These are phyloP conservation scores for Umbelopsis ramanniana DNA, from an alignment of 192 early-diverging fungal genomes.

Conservation along the genomic window DNA sequence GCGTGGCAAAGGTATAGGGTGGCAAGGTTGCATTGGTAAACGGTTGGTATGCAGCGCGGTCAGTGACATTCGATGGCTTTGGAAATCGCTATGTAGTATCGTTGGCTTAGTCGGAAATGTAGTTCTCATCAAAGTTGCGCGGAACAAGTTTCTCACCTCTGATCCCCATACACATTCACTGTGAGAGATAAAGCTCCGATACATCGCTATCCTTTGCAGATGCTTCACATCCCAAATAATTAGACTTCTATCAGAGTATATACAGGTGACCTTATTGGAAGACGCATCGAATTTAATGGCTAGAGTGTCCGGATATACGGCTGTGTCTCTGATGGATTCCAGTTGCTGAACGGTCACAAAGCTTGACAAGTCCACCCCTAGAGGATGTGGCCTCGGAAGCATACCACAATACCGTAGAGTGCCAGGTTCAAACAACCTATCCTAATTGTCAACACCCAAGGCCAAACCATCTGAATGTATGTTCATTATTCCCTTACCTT, in stretches of 20 bases:
- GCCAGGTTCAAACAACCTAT: conserved; percentile 71
- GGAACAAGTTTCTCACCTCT: conserved; percentile 57
- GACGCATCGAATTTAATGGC: conserved; percentile 60
- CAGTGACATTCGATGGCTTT: background rate
- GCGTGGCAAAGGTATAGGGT: conserved; percentile 68
- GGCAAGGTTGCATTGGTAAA: conserved; percentile 26
- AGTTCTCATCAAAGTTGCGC: conserved; percentile 19
- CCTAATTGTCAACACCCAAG: background rate
- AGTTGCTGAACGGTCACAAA: conserved; percentile 18
- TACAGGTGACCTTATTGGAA: conserved; percentile 55
- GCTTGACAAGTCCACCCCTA: conserved; percentile 57
- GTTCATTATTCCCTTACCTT: conserved; percentile 44
- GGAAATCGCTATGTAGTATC: conserved; percentile 67
- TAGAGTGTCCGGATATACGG: conserved; percentile 61
- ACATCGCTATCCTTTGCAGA: conserved; percentile 54
- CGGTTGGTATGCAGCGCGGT: background rate
- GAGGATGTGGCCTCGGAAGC: conserved; percentile 70
- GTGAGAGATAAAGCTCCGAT: conserved; percentile 68
- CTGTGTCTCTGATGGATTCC: conserved; percentile 29
- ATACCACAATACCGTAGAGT: conserved; percentile 74
- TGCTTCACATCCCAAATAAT: conserved; percentile 75
- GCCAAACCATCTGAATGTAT: background rate
- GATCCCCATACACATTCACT: conserved; percentile 84
- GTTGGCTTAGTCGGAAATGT: conserved; percentile 66
- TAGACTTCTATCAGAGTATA: conserved; percentile 77